Percentiles rank a stretch among this genome's conserved stretches.
Evolutionary conservation across 1,139 yeast species (phyloP).

Genomic region (Magnusiomyces paraingens): DNA sequence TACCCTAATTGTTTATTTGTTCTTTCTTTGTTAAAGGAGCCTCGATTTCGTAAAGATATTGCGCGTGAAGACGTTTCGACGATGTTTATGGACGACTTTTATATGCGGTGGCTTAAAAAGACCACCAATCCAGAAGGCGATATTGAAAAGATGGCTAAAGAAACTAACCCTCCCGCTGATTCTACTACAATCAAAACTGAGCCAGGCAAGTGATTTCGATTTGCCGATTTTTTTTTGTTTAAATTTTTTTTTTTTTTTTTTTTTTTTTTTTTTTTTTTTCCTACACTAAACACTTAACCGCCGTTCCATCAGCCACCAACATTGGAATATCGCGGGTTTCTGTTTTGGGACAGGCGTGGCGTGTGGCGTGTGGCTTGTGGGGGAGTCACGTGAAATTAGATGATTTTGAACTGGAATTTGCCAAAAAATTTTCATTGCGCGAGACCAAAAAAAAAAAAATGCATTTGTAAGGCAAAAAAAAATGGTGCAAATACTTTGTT

Average conservation of each 20-base stretch:
- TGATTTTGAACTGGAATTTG: not conserved
- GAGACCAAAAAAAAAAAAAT: too few relatives aligned
- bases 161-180: not conserved
- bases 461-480: too few relatives aligned
- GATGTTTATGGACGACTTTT: conserved; percentile 38
- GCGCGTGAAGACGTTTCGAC: conserved; percentile 38
- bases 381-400: not conserved
- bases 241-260: too few relatives aligned
- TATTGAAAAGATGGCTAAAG: not conserved
- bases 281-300: too few relatives aligned
- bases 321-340: too few relatives aligned
- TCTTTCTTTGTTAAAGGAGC: conserved; percentile 45
- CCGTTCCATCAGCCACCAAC: too few relatives aligned
- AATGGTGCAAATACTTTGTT: too few relatives aligned
- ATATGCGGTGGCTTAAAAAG: conserved; percentile 33
- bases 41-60: conserved; percentile 36
- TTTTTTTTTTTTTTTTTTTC: too few relatives aligned
- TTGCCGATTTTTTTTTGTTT: too few relatives aligned
- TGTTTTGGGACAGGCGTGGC: too few relatives aligned
- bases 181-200: not conserved
- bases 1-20: conserved; percentile 70
- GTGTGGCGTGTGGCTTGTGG: too few relatives aligned
- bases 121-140: not conserved
- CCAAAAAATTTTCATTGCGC: too few relatives aligned
- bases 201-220: not conserved